These are phyloP conservation scores for Ceratocystis albifundus DNA, from an alignment of 2,329 filamentous ascomycete species.

Conservation along the genomic window DNA sequence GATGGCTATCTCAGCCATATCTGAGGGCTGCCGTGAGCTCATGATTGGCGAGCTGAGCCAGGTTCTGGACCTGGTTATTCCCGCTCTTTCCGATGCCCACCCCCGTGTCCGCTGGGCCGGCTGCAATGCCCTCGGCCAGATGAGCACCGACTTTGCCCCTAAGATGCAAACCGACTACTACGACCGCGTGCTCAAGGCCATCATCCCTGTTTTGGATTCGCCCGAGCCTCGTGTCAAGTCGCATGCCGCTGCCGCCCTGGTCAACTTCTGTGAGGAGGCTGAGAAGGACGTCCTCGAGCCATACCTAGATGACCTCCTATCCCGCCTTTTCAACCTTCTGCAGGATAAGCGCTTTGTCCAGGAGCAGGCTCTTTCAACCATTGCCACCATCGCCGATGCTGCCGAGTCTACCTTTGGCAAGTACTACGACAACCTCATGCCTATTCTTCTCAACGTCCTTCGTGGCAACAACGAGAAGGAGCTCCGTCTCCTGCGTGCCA, in stretches of 20 bases:
- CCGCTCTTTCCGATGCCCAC: conserved; percentile 77
- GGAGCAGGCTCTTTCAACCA: conserved; percentile 93
- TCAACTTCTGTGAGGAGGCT: conserved; percentile 98
- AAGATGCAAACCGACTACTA: conserved; percentile 98
- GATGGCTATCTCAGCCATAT: conserved; percentile 98
- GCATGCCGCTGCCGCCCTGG: conserved; percentile 90
- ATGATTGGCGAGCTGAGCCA: conserved; percentile 94
- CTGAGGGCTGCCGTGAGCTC: conserved; percentile 86
- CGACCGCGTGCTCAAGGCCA: conserved; percentile 71
- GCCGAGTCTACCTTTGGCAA: conserved; percentile 88
- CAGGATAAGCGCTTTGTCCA: conserved; percentile 94
- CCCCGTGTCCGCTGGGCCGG: conserved; percentile 93
- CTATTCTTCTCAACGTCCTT: conserved; percentile 78
- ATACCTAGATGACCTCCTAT: conserved; percentile 79
- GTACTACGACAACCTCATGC: conserved; percentile 95
- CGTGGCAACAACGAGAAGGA: conserved; percentile 88
- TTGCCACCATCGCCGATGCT: conserved; percentile 97
- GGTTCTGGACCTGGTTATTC: conserved; percentile 87
- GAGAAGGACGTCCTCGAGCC: conserved; percentile 86
- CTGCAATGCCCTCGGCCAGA: conserved; percentile 96
- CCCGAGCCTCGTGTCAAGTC: conserved; percentile 90
- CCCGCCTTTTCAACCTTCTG: conserved; percentile 73
- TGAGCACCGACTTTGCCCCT: conserved; percentile 98
- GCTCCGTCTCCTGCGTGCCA: conserved; percentile 77
- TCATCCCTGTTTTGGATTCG: conserved; percentile 84